Evolutionary conservation across 2,329 filamentous ascomycete genomes (phyloP), one percentile per base, ranked within the genome.

Genomic region (Cladosporium sphaerospermum): DNA sequence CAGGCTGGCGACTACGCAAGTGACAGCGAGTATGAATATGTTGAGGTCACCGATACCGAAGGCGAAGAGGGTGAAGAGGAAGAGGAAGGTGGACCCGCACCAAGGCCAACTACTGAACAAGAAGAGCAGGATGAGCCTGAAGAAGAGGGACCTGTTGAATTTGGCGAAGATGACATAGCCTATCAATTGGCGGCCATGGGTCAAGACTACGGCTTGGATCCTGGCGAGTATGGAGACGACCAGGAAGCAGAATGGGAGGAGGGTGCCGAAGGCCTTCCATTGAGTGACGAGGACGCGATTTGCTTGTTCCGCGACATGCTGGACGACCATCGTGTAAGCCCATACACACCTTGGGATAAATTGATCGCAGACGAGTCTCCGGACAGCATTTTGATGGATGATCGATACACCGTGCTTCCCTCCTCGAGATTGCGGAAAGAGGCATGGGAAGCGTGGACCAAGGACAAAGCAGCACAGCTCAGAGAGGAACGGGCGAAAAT

Each of bases 111-210:
- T 33, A 69, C 73, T 1, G 70, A 89, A 7, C 89, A 93, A 62
- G 92, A 80, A 55, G 67, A 70, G 59, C 72, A 66, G 76, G 14
- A 31, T n/a, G 50, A 53, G 13, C 18, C 36, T 5, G 11, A 60
- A 9, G 71, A 72, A 8, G 71, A 78, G 10, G 70, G 73, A 43
- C 73, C 76, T 0, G 72, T 93, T 7, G 92, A 96, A 63, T 95
- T 96, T 63, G 88, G 87, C 53, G 93, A 97, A 68, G 92, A 91
- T 50, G 93, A 99, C 64, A 95, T 99, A 62, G 91, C 89, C 34
- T 91, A 85, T 66, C 93, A 99, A 65, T 77, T 99, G 10, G 88
- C 88, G 50, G 85, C 88, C 23, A 95, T 96, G 88, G 89, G 87
- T 51, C 80, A 87, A 60, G 85, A 89, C n/a, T 90, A 91, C 61